phyloP scores from a whole-genome alignment of 176 grass and related monocot genomes.

The Triticum turgidum region DNA sequence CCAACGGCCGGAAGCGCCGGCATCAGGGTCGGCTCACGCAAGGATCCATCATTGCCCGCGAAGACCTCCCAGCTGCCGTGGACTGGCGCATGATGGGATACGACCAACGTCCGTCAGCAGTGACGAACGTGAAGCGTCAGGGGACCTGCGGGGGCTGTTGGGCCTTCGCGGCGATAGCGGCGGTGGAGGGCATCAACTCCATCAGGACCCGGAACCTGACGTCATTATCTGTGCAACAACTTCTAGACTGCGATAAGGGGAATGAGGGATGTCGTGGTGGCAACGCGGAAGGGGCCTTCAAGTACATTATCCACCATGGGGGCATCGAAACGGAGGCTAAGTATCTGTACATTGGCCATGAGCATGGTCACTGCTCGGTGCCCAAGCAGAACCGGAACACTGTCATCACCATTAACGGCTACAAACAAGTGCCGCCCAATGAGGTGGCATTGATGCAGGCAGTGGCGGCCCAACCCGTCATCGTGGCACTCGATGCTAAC shows the following conservation, averaged over 20 bases:
- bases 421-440: too few species aligned
- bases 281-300: not conserved
- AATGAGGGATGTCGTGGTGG: conserved; percentile 12
- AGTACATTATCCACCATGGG: too few species aligned
- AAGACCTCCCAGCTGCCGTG: not conserved
- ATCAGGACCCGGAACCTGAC: conserved; percentile 20
- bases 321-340: too few species aligned
- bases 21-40: conserved; percentile 4
- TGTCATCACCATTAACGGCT: too few species aligned
- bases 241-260: conserved; percentile 22
- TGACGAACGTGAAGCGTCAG: conserved; percentile 41
- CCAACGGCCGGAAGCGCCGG: not conserved
- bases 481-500: not conserved
- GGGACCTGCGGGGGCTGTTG: conserved; percentile 49
- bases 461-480: not conserved
- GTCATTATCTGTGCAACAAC: conserved; percentile 34
- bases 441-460: not conserved
- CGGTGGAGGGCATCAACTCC: conserved; percentile 39
- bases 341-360: too few species aligned
- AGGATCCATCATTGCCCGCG: not conserved
- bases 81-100: not conserved
- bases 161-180: conserved; percentile 19
- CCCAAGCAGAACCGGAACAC: too few species aligned
- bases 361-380: too few species aligned
- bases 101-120: not conserved